Evolutionary conservation across 495 filamentous ascomycete genomes (phyloP).

Genomic region (Cercophora samala): DNA sequence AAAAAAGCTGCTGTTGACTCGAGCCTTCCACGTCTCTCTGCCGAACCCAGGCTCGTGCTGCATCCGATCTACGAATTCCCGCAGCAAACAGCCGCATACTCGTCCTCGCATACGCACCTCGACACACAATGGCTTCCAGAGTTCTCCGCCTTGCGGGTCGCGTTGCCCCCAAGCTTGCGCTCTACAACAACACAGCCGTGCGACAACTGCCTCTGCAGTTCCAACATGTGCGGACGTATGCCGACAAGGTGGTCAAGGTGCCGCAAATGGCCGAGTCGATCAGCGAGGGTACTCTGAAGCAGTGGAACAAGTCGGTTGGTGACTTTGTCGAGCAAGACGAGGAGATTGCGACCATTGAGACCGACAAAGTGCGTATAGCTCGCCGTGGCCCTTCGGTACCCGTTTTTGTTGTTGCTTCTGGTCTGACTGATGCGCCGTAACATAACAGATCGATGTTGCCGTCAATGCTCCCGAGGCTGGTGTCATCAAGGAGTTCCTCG

Average conservation of each 20-base stretch:
- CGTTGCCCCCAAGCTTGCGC: constrained; percentile 36
- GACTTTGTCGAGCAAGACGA: constrained; percentile 95
- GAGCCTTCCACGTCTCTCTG: constrained; percentile 3
- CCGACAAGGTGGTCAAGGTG: constrained; percentile 85
- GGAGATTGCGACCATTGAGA: constrained; percentile 98
- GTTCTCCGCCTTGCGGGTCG: constrained; percentile 48
- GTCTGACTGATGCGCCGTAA: constrained; percentile 11
- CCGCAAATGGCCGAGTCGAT: constrained; percentile 99
- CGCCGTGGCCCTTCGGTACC: background rate
- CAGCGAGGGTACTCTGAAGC: constrained; percentile 93
- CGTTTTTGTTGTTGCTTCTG: background rate
- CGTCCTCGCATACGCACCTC: constrained; percentile 14
- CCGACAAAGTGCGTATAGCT: constrained; percentile 78
- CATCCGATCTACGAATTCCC: constrained; percentile 15
- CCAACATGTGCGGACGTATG: constrained; percentile 55
- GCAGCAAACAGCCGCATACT: constrained; percentile 7
- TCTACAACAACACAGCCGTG: constrained; percentile 34
- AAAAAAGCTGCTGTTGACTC: constrained; percentile 1
- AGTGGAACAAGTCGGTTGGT: constrained; percentile 91
- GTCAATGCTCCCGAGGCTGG: constrained; percentile 93
- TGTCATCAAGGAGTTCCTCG: constrained; percentile 86
- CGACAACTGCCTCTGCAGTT: constrained; percentile 46
- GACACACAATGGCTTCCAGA: constrained; percentile 46
- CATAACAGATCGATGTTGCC: constrained; percentile 79
- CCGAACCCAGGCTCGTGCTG: constrained; percentile 16